Evolutionary conservation across 176 grass and related monocot species (phyloP).

Genomic region (Bonia amplexicaulis): DNA sequence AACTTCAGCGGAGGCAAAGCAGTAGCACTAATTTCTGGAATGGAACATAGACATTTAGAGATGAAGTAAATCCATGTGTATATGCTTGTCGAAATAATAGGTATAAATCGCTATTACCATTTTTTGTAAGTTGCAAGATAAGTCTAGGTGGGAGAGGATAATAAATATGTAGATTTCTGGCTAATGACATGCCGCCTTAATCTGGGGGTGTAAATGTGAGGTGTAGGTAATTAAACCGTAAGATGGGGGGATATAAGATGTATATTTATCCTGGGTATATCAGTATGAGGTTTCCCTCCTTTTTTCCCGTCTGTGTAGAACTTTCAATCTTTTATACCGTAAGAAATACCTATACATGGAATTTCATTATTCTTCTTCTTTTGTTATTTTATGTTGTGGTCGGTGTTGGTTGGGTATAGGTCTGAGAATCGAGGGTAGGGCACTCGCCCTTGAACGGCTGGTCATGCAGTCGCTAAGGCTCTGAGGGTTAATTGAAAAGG

Average conservation of each 20-base stretch:
- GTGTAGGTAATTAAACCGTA: constrained; percentile 27
- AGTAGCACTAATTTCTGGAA: constrained; percentile 22
- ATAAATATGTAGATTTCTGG: constrained; percentile 28
- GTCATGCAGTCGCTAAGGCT: too few species aligned
- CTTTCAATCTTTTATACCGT: neutral
- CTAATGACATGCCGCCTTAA: constrained; percentile 8
- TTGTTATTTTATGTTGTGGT: neutral
- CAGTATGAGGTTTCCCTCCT: neutral
- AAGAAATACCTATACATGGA: neutral
- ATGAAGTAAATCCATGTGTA: constrained; percentile 28
- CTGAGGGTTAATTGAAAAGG: too few species aligned
- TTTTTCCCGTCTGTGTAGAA: neutral
- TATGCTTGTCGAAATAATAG: constrained; percentile 33
- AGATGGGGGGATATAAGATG: constrained; percentile 6
- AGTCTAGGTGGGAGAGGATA: constrained; percentile 28
- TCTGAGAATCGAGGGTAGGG: too few species aligned
- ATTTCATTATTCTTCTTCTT: neutral
- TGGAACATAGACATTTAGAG: constrained; percentile 19
- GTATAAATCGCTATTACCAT: constrained; percentile 9
- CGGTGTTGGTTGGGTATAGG: too few species aligned
- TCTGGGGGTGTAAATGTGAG: constrained; percentile 47
- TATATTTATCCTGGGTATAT: constrained; percentile 44
- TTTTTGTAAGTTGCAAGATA: constrained; percentile 34
- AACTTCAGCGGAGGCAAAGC: neutral
- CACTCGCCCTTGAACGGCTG: too few species aligned